phyloP scores from a whole-genome alignment of 352 stramenopile genomes.

The Thalassiosira oceanica region DNA sequence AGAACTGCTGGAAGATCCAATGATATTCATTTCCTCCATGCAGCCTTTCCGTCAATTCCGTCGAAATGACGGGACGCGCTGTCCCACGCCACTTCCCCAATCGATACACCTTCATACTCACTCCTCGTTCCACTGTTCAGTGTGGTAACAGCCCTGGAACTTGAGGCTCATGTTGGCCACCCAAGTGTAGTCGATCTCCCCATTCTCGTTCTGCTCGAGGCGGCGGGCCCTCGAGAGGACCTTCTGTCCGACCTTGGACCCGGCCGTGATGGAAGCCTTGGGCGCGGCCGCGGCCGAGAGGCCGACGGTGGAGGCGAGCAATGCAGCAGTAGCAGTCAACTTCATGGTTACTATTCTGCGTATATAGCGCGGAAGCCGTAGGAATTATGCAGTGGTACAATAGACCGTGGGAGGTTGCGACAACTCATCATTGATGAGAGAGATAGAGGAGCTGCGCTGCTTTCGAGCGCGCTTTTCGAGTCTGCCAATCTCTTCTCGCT shows the following conservation, averaged over 20 bases:
- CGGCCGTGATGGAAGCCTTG: constrained; percentile 6
- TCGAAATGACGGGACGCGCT: constrained; percentile 12
- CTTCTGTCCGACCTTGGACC: constrained; percentile 24
- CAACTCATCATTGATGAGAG: too few relatives aligned
- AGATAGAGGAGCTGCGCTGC: too few relatives aligned
- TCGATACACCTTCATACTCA: constrained; percentile 34
- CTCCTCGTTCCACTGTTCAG: constrained; percentile 29
- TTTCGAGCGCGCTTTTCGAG: too few relatives aligned
- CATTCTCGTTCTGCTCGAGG: constrained; percentile 38
- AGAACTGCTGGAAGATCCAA: too few relatives aligned
- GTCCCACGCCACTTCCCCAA: constrained; percentile 18
- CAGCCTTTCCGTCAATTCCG: constrained; percentile 44
- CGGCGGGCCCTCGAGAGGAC: constrained; percentile 44
- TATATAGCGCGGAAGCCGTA: too few relatives aligned
- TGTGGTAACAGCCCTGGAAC: too few relatives aligned
- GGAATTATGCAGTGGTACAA: too few relatives aligned
- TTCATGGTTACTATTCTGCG: too few relatives aligned
- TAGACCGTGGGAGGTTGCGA: too few relatives aligned
- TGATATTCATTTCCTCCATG: too few relatives aligned
- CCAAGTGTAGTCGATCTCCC: constrained; percentile 25
- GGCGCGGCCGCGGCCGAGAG: background rate
- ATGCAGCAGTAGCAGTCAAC: too few relatives aligned
- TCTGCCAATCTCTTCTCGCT: too few relatives aligned
- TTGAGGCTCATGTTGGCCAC: constrained; percentile 42
- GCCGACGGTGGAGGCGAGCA: background rate